Evolutionary conservation across 2,329 filamentous ascomycete species (phyloP).

Genomic region (Furcasterigmium furcatum): DNA sequence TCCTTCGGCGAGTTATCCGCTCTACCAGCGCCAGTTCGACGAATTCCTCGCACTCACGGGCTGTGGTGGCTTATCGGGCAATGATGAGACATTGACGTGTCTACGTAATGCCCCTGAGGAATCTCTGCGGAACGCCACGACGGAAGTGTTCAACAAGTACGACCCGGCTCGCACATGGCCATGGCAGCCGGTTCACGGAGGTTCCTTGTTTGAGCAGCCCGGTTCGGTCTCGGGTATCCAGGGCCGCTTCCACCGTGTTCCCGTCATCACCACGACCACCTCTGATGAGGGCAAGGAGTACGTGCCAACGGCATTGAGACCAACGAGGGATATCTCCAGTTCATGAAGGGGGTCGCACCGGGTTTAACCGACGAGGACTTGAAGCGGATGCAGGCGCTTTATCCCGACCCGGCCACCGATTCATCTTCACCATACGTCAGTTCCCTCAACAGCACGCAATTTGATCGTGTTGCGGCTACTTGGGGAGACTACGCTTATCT

Average conservation of each 20-base stretch:
- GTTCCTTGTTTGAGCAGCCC: slow-evolving; percentile 40
- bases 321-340: slow-evolving; percentile 30
- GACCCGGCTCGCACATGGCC: slow-evolving; percentile 40
- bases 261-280: slow-evolving; percentile 29
- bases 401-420: slow-evolving; percentile 28
- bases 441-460: slow-evolving; percentile 38
- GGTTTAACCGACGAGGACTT: slow-evolving; percentile 24
- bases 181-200: slow-evolving; percentile 43
- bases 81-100: slow-evolving; percentile 26
- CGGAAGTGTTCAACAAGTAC: slow-evolving; percentile 31
- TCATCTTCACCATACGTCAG: slow-evolving; percentile 28
- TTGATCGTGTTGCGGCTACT: slow-evolving; percentile 37
- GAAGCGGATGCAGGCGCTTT: slow-evolving; percentile 20
- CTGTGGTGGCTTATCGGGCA: slow-evolving; percentile 20
- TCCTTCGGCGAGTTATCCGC: slow-evolving; percentile 27
- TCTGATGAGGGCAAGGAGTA: slow-evolving; percentile 32
- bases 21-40: slow-evolving; percentile 27
- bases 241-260: slow-evolving; percentile 30
- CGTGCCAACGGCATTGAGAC: slow-evolving; percentile 27
- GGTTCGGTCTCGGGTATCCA: slow-evolving; percentile 35
- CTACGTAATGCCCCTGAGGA: slow-evolving; percentile 29
- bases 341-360: slow-evolving; percentile 28
- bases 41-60: slow-evolving; percentile 15
- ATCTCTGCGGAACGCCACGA: slow-evolving; percentile 32
- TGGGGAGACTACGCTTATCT: slow-evolving; percentile 42